These are phyloP conservation scores for Xylaria sp. DNA, from an alignment of 2,329 filamentous ascomycete species.

Conservation along the genomic window DNA sequence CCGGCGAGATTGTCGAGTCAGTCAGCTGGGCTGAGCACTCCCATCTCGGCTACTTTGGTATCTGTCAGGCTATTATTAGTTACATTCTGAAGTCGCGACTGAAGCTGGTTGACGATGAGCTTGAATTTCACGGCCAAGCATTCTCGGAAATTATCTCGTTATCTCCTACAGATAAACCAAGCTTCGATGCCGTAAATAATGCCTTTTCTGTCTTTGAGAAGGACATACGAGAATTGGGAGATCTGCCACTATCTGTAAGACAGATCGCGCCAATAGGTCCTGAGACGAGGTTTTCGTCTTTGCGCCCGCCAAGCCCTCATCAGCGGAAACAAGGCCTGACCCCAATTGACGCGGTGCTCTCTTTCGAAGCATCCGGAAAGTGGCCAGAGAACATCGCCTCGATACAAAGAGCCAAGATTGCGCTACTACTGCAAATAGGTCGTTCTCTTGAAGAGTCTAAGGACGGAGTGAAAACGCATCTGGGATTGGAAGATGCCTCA, in stretches of 20 bases:
- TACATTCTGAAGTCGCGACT: constrained; percentile 79
- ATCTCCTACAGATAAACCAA: constrained; percentile 60
- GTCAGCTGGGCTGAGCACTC: constrained; percentile 81
- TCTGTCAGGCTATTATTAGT: constrained; percentile 82
- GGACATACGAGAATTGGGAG: constrained; percentile 80
- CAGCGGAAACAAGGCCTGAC: constrained; percentile 57
- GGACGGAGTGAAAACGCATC: constrained; percentile 69
- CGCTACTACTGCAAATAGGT: constrained; percentile 83
- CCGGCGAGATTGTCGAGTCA: constrained; percentile 93
- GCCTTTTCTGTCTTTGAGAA: constrained; percentile 79
- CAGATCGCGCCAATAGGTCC: constrained; percentile 80
- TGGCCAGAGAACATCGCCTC: constrained; percentile 94
- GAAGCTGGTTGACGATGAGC: constrained; percentile 64
- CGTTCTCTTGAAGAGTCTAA: constrained; percentile 73
- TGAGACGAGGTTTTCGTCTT: constrained; percentile 78
- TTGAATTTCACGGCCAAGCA: constrained; percentile 63
- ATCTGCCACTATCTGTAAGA: constrained; percentile 86
- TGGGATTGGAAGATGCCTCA: constrained; percentile 83
- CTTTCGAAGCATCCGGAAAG: constrained; percentile 91
- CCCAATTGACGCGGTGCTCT: constrained; percentile 83
- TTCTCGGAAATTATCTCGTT: constrained; percentile 62
- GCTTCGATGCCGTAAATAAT: constrained; percentile 76
- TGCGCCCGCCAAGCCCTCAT: constrained; percentile 62
- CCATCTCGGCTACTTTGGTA: constrained; percentile 62
- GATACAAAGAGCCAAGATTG: constrained; percentile 93